phyloP scores from a whole-genome alignment of 192 early-diverging fungal genomes.

The Coemansia sp. region DNA sequence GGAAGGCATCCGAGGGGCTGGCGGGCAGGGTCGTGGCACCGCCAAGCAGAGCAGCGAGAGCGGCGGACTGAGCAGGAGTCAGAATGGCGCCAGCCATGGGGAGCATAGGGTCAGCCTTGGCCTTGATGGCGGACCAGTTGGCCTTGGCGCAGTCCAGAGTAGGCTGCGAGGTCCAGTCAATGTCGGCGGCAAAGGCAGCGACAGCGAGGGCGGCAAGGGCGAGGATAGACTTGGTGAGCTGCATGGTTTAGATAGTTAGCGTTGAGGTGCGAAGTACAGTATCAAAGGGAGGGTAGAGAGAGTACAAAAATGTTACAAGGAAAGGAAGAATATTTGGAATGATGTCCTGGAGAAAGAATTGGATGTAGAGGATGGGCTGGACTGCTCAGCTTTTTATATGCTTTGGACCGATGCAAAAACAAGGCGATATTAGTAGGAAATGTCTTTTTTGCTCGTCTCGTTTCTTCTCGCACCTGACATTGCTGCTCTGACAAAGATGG shows the following conservation, averaged over 20 bases:
- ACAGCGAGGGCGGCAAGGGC: constrained; percentile 52
- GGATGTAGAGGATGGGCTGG: not conserved
- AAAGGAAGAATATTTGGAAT: not conserved
- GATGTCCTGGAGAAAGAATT: not conserved
- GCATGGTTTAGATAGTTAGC: constrained; percentile 23
- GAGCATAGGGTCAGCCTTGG: constrained; percentile 39
- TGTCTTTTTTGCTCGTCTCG: not conserved
- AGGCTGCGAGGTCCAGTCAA: constrained; percentile 49
- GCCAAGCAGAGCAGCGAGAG: constrained; percentile 26
- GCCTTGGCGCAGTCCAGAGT: constrained; percentile 49
- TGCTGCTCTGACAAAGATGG: not conserved
- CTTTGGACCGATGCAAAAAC: not conserved
- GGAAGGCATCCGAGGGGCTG: constrained; percentile 45
- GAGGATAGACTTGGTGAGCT: constrained; percentile 58
- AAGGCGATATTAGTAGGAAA: not conserved
- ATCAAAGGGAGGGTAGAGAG: not conserved
- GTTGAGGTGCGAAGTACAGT: not conserved
- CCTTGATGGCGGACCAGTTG: constrained; percentile 52
- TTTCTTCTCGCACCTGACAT: not conserved
- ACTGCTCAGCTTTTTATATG: constrained; percentile 3
- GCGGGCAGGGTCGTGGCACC: constrained; percentile 33
- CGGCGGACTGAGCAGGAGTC: constrained; percentile 24
- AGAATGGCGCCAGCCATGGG: constrained; percentile 29
- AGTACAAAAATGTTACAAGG: constrained; percentile 1
- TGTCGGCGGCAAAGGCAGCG: constrained; percentile 38